These are phyloP conservation scores for Fagopyrum tataricum DNA, from an alignment of 148 eudicot genomes.

Conservation along the genomic window DNA sequence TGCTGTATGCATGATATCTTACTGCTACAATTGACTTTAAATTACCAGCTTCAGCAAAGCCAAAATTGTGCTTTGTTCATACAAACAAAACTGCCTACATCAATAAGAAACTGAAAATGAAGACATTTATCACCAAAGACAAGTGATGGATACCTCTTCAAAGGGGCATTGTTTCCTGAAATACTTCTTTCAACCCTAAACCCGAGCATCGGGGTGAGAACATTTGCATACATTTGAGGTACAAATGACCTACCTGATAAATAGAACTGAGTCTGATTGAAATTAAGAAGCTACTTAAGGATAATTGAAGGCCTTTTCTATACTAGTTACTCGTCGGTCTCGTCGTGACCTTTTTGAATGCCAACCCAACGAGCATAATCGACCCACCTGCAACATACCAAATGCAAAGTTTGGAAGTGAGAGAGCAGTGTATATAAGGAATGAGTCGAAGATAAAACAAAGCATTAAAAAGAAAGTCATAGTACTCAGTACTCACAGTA, in stretches of 20 bases:
- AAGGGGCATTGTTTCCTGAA: background rate
- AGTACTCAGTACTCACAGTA: conserved; percentile 68
- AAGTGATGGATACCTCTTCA: background rate
- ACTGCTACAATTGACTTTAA: too few relatives aligned
- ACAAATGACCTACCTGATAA: background rate
- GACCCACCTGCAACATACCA: conserved; percentile 64
- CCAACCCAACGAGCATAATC: conserved; percentile 92
- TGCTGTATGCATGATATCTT: background rate
- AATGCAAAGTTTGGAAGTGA: background rate
- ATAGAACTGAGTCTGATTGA: background rate
- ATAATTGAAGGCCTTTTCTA: background rate
- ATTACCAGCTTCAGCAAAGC: too few relatives aligned
- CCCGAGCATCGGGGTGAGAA: background rate
- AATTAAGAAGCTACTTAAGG: too few relatives aligned
- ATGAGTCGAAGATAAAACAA: background rate
- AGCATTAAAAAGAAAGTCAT: background rate
- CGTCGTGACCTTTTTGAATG: conserved; percentile 54
- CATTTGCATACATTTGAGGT: background rate
- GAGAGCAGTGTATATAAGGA: background rate
- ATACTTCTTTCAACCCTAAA: background rate
- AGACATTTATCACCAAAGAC: background rate
- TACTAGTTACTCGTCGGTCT: conserved; percentile 18
- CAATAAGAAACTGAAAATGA: background rate
- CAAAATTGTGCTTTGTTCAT: background rate
- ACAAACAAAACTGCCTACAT: background rate